A percentile compares a stretch with the other conserved stretches of the same genome.
These are phyloP conservation scores for Triadica sebifera DNA, from an alignment of 345 rosid species.

Conservation along the genomic window DNA sequence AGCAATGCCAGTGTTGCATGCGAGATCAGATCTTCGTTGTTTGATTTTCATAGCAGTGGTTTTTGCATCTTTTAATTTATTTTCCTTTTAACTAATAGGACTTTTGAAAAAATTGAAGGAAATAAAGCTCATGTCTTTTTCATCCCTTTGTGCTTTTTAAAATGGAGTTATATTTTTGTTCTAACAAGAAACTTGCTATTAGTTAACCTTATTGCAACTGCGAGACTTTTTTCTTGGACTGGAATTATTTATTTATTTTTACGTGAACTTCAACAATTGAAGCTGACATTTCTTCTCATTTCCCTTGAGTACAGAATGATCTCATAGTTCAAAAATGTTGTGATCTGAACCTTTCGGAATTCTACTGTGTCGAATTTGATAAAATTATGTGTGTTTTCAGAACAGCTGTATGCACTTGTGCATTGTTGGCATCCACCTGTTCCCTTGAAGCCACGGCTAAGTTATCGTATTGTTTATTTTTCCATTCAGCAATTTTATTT, in stretches of 20 bases:
- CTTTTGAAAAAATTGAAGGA: neutral
- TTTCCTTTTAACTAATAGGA: neutral
- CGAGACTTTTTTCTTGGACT: too few species aligned
- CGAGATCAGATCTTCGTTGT: too few species aligned
- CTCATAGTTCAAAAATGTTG: neutral
- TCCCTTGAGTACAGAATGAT: neutral
- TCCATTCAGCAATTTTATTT: neutral
- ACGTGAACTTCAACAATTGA: neutral
- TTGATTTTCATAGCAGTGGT: neutral
- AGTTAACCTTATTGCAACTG: neutral
- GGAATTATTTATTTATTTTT: neutral
- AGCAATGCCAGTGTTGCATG: neutral
- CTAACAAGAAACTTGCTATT: too few species aligned
- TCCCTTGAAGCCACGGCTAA: neutral
- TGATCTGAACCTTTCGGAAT: too few species aligned
- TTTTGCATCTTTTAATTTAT: neutral
- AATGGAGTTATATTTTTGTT: neutral
- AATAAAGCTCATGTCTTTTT: neutral
- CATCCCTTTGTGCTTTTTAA: neutral
- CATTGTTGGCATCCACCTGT: neutral
- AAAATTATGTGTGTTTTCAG: neutral
- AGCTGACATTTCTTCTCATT: neutral
- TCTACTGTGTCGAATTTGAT: too few species aligned
- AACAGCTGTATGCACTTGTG: neutral
- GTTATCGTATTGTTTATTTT: neutral